Evolutionary conservation across 257 asterid species (phyloP), one percentile per base, ranked within the genome.

Genomic region (Knoxia roxburghii): DNA sequence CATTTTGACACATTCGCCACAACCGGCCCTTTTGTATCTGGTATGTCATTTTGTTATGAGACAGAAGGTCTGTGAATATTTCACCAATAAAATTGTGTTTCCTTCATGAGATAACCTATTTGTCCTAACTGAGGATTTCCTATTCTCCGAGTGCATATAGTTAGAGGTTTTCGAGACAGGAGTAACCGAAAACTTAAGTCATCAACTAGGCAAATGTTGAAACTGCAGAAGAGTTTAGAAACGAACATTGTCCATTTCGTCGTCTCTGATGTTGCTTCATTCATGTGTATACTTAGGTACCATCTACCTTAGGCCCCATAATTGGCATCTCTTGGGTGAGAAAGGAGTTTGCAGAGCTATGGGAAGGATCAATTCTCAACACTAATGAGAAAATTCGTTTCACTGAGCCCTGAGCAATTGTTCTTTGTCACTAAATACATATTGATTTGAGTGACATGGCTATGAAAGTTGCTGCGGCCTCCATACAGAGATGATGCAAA

Each of bases 1-100:
- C 67, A 78, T 90, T 53, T 82, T 93, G 76, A 88, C 97, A 29
- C 95, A 69, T 60, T 90, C 97, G 13, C 96, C 99, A 64, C 99
- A 93, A 70, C 97, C 97, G 7, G 99, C 96, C 12, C 96, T 94
- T 75, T 68, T 94, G 39, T 94, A 90, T 76, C 82, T 90, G 96
- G 99, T 94, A 85, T 14, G 63, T 55, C 52, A 40, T 27, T 51
- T 35, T 68, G 12, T 33, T 32, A 8, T 14, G 7, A 48, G 29
- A 27, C 50, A 27, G 2, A 26, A n/a, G 20, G 29, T 1, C 33
- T 43, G 12, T 12, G 14, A 17, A 29, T 8, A 2, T 43, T 55
- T 32, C 43, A 41, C 49, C 55, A 68, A 45, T 9, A 32, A 10
- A n/a, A 10, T 1, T 20, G n/a, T 57, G 20, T 0, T 43, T 20